Conservation (phyloP, 495 filamentous ascomycete genomes). For the Penicillium bovifimosum region DNA sequence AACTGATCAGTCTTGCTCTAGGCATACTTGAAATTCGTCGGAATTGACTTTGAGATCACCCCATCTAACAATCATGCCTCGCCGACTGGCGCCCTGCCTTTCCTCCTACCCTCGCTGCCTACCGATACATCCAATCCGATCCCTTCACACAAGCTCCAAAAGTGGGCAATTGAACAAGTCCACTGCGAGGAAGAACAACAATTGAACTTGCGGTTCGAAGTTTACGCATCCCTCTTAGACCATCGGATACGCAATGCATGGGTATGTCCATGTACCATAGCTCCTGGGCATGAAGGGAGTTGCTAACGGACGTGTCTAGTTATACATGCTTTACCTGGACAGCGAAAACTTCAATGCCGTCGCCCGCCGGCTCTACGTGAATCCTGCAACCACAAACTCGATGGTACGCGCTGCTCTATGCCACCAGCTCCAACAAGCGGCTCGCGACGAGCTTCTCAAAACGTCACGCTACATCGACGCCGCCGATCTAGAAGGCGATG, state of each 20-base stretch:
- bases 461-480: slow-evolving; percentile 55
- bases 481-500: slow-evolving; percentile 59
- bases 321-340: slow-evolving; percentile 74
- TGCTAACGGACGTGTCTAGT: slow-evolving; percentile 35
- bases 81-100: slow-evolving; percentile 79
- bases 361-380: slow-evolving; percentile 63
- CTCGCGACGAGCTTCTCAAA: slow-evolving; percentile 65
- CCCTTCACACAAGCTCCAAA: slow-evolving; percentile 60
- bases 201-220: slow-evolving; percentile 59
- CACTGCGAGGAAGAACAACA: slow-evolving; percentile 47
- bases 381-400: slow-evolving; percentile 52
- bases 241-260: slow-evolving; percentile 78
- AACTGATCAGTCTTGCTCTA: slow-evolving; percentile 29
- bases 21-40: slow-evolving; percentile 78
- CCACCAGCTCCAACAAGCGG: slow-evolving; percentile 63
- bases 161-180: slow-evolving; percentile 57
- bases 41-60: slow-evolving; percentile 60
- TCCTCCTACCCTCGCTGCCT: slow-evolving; percentile 59
- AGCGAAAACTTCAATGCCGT: slow-evolving; percentile 58
- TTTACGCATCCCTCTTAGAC: slow-evolving; percentile 78
- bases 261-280: slow-evolving; percentile 42
- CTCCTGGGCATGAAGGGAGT: not conserved
- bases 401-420: slow-evolving; percentile 58
- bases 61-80: slow-evolving; percentile 91
- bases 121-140: slow-evolving; percentile 41